Percentiles rank a stretch among this genome's conserved stretches.
Evolutionary conservation across 192 early-diverging fungal species (phyloP).

Genomic region (Podila clonocystis): DNA sequence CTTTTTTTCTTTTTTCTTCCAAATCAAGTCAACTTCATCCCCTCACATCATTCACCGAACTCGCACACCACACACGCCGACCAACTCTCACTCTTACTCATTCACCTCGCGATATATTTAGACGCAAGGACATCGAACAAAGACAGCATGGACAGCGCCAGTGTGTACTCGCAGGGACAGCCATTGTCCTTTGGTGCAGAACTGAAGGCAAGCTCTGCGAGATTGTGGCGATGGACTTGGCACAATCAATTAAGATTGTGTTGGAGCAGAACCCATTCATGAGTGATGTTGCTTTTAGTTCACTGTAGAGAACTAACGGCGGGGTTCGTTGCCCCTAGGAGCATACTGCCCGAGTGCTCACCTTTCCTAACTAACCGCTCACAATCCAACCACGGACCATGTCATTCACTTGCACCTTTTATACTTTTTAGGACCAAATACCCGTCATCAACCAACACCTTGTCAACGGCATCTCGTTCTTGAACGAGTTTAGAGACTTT

Average conservation of each 20-base stretch:
- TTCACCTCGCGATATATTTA: no score
- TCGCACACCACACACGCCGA: no score
- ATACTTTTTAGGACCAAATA: conserved; percentile 58
- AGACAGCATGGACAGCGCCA: conserved; percentile 27
- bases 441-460: conserved; percentile 62
- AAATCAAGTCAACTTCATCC: no score
- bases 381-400: not conserved
- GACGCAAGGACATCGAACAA: no score
- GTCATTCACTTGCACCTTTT: not conserved
- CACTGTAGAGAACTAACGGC: not conserved
- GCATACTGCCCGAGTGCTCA: not conserved
- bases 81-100: no score
- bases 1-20: no score
- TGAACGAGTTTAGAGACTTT: conserved; percentile 76
- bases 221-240: not conserved
- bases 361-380: no score
- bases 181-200: conserved; percentile 37
- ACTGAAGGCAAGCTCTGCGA: conserved; percentile 25
- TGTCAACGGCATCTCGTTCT: conserved; percentile 65
- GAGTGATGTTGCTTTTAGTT: not conserved
- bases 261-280: not conserved
- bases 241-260: no score
- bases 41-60: no score
- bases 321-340: no score
- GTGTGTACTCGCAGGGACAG: conserved; percentile 10